phyloP scores from a whole-genome alignment of 2,329 filamentous ascomycete genomes.

The Trichoderma asperellum region DNA sequence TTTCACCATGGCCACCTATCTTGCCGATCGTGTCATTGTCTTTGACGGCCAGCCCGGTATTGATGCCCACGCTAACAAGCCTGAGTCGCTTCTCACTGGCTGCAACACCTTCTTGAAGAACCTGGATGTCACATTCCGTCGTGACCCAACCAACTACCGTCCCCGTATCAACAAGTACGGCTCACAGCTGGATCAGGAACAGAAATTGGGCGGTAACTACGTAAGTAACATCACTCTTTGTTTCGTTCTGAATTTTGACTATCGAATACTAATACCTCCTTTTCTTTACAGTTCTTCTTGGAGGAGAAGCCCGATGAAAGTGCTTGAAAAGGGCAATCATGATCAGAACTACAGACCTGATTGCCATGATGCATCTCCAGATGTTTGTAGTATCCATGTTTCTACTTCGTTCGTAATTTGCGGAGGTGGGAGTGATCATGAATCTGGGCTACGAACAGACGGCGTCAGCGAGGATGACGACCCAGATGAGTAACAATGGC shows the following conservation, averaged over 20 bases:
- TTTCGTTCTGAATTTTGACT: neutral
- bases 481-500: constrained; percentile 63
- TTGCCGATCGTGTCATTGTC: constrained; percentile 93
- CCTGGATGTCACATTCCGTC: constrained; percentile 96
- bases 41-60: constrained; percentile 94
- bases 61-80: constrained; percentile 82
- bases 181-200: constrained; percentile 95
- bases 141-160: constrained; percentile 93
- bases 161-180: constrained; percentile 98
- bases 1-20: constrained; percentile 88
- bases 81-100: constrained; percentile 89
- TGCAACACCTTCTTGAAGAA: constrained; percentile 98
- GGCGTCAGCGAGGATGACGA: constrained; percentile 67
- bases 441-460: constrained; percentile 47
- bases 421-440: constrained; percentile 38
- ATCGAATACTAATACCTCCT: constrained; percentile 31
- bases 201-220: constrained; percentile 92
- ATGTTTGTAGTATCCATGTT: constrained; percentile 60
- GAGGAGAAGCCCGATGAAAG: constrained; percentile 68
- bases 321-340: constrained; percentile 60
- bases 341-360: constrained; percentile 39
- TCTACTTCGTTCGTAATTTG: constrained; percentile 39
- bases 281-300: constrained; percentile 76
- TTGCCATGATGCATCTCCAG: constrained; percentile 41
- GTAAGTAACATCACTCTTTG: constrained; percentile 55